Evolutionary conservation across 768 basidiomycete genomes (phyloP), one percentile per base, ranked within the genome.

Genomic region (Steccherinum ochraceum): DNA sequence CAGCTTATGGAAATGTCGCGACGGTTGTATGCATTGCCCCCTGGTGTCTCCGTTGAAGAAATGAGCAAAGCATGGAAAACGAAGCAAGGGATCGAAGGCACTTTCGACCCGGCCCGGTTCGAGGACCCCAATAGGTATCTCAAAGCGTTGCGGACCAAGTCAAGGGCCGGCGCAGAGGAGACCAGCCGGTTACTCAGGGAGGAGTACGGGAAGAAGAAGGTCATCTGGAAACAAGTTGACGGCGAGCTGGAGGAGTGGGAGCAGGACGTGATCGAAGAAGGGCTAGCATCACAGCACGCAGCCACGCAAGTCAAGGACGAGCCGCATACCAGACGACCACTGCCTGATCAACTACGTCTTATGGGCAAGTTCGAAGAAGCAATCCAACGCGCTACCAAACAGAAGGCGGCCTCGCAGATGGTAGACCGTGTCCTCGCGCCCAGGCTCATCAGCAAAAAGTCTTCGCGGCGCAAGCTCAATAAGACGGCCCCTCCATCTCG

Each of bases 21-120:
- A 56, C 70, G 71, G 10, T 70, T 70, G 4, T 70, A 71, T 46
- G 67, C 59, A 25, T 67, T 84, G 41, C 85, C 85, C 0, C 65
- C 74, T 0, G 79, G 76, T 0, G 66, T 83, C 10, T 56, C 63
- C 23, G 53, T 63, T 42, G 61, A 54, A 47, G 58, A 56, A 57
- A 69, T 64, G 67, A 60, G 56, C 59, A 55, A 50, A 49, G 72
- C 70, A 62, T 80, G 41, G 73, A 57, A n/a, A 43, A 20, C 24
- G 54, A 16, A 16, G 7, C 30, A 51, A 12, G 57, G 46, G n/a
- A 26, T 40, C 25, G 50, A 48, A 1, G 51, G 52, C 5, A 25
- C 50, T 4, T 55, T 59, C 53, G 59, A 62, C 10, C 59, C 69
- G 3, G 54, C 62, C 21, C 35, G 65, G 27, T 76, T 84, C 62